Base-by-base conservation (phyloP, 2,329 filamentous ascomycete species). In the Colletotrichum tofieldiae region DNA sequence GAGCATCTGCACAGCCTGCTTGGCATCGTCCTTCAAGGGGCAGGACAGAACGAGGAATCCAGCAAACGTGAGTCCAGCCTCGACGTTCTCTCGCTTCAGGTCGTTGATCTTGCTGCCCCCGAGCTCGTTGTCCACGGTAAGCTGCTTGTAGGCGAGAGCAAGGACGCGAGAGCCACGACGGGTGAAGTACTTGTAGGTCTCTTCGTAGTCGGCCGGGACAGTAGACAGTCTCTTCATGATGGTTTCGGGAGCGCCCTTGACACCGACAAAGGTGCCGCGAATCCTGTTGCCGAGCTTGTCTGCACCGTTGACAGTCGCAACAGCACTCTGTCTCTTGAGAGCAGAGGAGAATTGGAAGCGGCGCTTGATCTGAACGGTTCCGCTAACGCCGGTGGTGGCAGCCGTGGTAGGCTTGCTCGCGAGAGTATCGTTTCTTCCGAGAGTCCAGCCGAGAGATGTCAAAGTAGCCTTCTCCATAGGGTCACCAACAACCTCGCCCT, bases 401-500 rank as follows among this genome's bases (percentile, higher is more conserved):
- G 85, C 81, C 29, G 85, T 81, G 18, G 84, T 80, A 3, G 86
- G 82, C 80, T 93, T 95, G 81, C 91, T 93, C 37, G 91, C 91
- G 20, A 99, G 89, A 41, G 89, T 92, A 78, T 99, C 96, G 76
- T 98, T 96, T 78, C 91, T 93, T 59, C 95, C 95, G n/a, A 99
- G 88, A 68, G 89, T 92, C 96, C 96, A 99, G 65, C 96, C 95
- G 14, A 99, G 91, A 67, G 96, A 95, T 60, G 89, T 86, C 37
- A 99, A 86, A 1, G 96, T 98, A 55, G 96, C 96, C 84, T 98
- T 98, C 81, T 99, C 96, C 96, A 99, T 99, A 2, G 96, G 96
- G 79, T 99, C 96, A 78, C 96, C 96, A 55, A 99, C 96, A 76
- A 98, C 93, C 16, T 99, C 96, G 26, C 96, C 96, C 81, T 99